phyloP scores from a whole-genome alignment of 192 early-diverging fungal species.

The Coemansia sp. region DNA sequence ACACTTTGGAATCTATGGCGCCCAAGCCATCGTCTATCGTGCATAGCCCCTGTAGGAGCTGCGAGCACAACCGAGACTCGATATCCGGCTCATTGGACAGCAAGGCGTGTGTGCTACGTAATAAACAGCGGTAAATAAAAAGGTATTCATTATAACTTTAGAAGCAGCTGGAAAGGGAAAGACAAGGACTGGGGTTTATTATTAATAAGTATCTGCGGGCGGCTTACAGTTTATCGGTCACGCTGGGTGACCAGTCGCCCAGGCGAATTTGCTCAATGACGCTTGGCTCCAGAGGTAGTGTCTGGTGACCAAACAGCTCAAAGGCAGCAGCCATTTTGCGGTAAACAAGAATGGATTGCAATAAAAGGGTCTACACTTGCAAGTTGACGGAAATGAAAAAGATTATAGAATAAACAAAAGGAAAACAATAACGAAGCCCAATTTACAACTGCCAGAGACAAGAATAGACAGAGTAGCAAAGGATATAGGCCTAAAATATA shows the following conservation, averaged over 20 bases:
- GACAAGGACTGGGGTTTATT: too few species aligned
- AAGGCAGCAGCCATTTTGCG: neutral
- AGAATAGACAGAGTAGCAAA: too few species aligned
- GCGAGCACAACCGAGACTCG: constrained; percentile 22
- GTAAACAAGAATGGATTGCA: too few species aligned
- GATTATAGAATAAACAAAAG: neutral
- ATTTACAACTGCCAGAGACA: neutral
- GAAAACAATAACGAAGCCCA: neutral
- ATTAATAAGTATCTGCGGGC: too few species aligned
- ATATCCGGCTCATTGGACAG: constrained; percentile 7
- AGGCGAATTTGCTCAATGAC: constrained; percentile 29
- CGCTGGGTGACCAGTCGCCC: constrained; percentile 31
- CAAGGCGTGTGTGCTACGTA: constrained; percentile 34
- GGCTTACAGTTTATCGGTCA: constrained; percentile 43
- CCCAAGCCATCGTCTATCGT: neutral
- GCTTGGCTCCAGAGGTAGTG: constrained; percentile 18
- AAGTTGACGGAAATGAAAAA: too few species aligned
- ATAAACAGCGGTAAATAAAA: too few species aligned
- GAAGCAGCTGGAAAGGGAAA: too few species aligned
- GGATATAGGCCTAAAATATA: too few species aligned
- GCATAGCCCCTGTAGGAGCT: constrained; percentile 29
- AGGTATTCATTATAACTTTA: too few species aligned
- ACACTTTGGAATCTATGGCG: constrained; percentile 8
- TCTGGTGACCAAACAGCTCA: neutral
- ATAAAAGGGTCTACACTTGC: too few species aligned